phyloP scores from a whole-genome alignment of 2,329 filamentous ascomycete genomes.

The Penicillium janthinellum region DNA sequence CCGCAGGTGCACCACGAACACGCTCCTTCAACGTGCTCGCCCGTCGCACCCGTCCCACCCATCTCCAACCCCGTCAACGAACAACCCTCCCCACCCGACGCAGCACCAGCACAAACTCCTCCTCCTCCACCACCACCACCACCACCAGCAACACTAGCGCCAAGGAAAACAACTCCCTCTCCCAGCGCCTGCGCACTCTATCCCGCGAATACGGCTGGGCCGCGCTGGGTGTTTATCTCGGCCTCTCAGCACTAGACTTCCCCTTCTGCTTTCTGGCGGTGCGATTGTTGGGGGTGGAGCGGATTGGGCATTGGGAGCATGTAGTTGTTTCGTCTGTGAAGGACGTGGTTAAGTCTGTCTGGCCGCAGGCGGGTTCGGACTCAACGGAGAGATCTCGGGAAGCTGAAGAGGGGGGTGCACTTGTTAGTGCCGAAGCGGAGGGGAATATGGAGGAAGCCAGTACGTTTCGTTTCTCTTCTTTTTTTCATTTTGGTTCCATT shows the following conservation, averaged over 20 bases:
- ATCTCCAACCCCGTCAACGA: not conserved
- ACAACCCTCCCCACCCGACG: slow-evolving; percentile 8
- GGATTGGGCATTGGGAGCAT: slow-evolving; percentile 66
- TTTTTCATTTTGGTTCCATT: not conserved
- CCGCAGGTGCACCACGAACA: too few species aligned
- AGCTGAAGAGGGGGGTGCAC: slow-evolving; percentile 35
- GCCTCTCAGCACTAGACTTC: slow-evolving; percentile 82
- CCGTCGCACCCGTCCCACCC: not conserved
- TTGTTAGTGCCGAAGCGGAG: slow-evolving; percentile 62
- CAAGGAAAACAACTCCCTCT: slow-evolving; percentile 56
- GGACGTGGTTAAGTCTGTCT: slow-evolving; percentile 36
- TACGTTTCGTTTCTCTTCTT: slow-evolving; percentile 53
- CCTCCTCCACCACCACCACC: slow-evolving; percentile 19
- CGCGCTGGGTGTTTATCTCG: slow-evolving; percentile 86
- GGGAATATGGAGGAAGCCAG: slow-evolving; percentile 68
- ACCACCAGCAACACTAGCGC: slow-evolving; percentile 9
- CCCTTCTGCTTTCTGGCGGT: slow-evolving; percentile 94
- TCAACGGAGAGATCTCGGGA: slow-evolving; percentile 13
- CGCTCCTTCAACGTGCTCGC: slow-evolving; percentile 4
- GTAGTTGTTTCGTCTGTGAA: slow-evolving; percentile 45
- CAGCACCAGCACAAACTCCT: slow-evolving; percentile 30
- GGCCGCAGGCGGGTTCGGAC: slow-evolving; percentile 32
- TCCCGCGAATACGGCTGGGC: slow-evolving; percentile 93
- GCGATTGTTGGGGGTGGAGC: slow-evolving; percentile 76
- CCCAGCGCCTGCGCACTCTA: slow-evolving; percentile 75